A percentile compares a stretch with the other conserved stretches of the same genome.
Conservation (phyloP, 2,329 filamentous ascomycete genomes). For the Pezicula carpinea region DNA sequence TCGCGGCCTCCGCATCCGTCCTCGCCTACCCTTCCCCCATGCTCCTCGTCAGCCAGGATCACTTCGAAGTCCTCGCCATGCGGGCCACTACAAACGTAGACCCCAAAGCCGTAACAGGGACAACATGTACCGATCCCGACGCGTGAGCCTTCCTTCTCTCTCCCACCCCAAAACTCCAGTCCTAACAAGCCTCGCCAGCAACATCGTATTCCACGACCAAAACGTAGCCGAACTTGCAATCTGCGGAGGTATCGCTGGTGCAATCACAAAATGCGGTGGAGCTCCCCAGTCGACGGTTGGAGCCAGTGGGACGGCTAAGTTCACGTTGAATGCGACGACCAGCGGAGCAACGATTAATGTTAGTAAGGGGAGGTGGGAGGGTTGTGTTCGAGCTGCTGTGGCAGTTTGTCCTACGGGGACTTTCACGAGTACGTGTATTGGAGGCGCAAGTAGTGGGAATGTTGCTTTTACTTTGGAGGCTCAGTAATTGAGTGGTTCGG, state of each 20-base stretch:
- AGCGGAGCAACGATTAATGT: conserved; percentile 46
- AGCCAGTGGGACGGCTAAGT: conserved; percentile 41
- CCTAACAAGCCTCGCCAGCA: neutral
- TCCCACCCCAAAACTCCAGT: neutral
- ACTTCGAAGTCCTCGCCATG: conserved; percentile 40
- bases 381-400: conserved; percentile 46
- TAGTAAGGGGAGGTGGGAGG: conserved; percentile 47
- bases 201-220: conserved; percentile 11
- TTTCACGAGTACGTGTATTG: conserved; percentile 22
- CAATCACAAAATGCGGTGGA: conserved; percentile 41
- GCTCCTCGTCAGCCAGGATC: conserved; percentile 32
- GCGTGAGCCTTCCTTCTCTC: conserved; percentile 29
- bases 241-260: conserved; percentile 43
- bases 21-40: conserved; percentile 27
- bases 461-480: conserved; percentile 16
- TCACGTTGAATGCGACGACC: conserved; percentile 38
- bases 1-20: conserved; percentile 27
- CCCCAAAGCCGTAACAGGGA: conserved; percentile 35
- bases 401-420: conserved; percentile 17
- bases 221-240: conserved; percentile 42
- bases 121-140: conserved; percentile 36
- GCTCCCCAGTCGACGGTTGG: conserved; percentile 37
- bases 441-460: conserved; percentile 19
- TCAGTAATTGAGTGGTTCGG: neutral
- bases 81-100: conserved; percentile 35